Base-by-base conservation (phyloP, 2,329 filamentous ascomycete species). In the Akanthomyces lecanii region DNA sequence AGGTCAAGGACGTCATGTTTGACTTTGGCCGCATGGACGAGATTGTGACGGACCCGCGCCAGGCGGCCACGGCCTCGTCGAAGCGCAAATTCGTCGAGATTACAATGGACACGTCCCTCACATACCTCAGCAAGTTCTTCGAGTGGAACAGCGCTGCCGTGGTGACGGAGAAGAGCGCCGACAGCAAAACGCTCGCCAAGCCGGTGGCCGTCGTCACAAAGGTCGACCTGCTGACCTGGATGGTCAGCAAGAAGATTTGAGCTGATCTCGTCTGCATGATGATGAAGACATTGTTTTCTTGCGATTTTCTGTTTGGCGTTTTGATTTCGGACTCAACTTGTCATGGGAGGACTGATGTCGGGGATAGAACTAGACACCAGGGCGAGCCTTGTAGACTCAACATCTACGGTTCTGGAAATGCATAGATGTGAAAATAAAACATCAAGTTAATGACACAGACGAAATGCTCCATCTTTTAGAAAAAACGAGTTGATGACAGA, bases 101-200 rank as follows among this genome's bases (percentile, higher is more conserved):
- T 72, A 98, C 95, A 7, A 81, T 90, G 73, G 91, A 97, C 68
- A 99, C 95, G 1, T 89, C 90, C 3, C 82, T 99, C 45, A 85
- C 84, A 53, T 88, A 90, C 51, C 82, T 99, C 61, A 94, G 92
- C 80, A 88, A 90, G 71, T 99, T 99, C 78, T 92, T 98, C 67
- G 92, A 98, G 78, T 98, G 95, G 92, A 98, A 99, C 77, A 95
- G 90, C 69, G 94, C 95, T 0, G 95, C 95, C 0, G 87, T 99
- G 55, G 92, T 99, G 3, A 99, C 94, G 0, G 93, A 98, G 75
- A 83, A 85, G 68, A 79, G 80, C 14, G 78, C 78, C 47, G 82
- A 83, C 63, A 78, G 80, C 61, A 77, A 81, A 64, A 84, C 81
- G 25, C 75, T 85, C 62, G 83, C 84, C 52, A 96, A 91, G 81